Percentiles rank a stretch among this genome's conserved stretches.
phyloP scores from a whole-genome alignment of 2,329 filamentous ascomycete genomes.

The Penicillium sp. region DNA sequence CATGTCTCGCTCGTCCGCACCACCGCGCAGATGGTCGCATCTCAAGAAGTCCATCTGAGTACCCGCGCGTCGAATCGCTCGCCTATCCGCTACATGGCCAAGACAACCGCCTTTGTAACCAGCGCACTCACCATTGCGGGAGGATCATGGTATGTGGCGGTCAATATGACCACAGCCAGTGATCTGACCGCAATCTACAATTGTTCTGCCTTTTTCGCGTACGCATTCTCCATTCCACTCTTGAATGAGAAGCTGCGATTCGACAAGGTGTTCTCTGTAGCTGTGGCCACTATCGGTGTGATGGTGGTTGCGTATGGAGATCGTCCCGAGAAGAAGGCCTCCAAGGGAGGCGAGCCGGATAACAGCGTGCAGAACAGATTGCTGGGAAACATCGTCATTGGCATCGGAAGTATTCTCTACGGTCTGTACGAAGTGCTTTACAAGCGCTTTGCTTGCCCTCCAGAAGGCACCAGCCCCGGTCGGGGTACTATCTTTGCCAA shows the following conservation, averaged over 20 bases:
- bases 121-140: conserved; percentile 85
- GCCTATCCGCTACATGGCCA: conserved; percentile 72
- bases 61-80: conserved; percentile 41
- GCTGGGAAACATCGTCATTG: conserved; percentile 88
- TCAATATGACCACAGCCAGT: conserved; percentile 87
- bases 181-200: conserved; percentile 99
- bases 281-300: conserved; percentile 84
- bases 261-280: conserved; percentile 84
- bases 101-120: conserved; percentile 79
- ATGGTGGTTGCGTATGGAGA: conserved; percentile 96
- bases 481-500: conserved; percentile 97
- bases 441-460: conserved; percentile 89
- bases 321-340: conserved; percentile 55
- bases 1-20: conserved; percentile 64
- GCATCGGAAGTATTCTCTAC: conserved; percentile 85
- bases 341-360: conserved; percentile 32
- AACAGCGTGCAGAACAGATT: conserved; percentile 67
- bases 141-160: conserved; percentile 92
- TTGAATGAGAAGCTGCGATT: conserved; percentile 79
- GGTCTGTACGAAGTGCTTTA: conserved; percentile 97
- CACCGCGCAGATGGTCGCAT: conserved; percentile 82
- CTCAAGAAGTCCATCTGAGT: conserved; percentile 68
- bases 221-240: conserved; percentile 90
- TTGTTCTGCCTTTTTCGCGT: conserved; percentile 97
- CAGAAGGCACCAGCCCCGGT: conserved; percentile 79